A percentile compares a stretch with the other conserved stretches of the same genome.
Conservation (phyloP, 2,329 filamentous ascomycete species). For the Alternaria viburni region DNA sequence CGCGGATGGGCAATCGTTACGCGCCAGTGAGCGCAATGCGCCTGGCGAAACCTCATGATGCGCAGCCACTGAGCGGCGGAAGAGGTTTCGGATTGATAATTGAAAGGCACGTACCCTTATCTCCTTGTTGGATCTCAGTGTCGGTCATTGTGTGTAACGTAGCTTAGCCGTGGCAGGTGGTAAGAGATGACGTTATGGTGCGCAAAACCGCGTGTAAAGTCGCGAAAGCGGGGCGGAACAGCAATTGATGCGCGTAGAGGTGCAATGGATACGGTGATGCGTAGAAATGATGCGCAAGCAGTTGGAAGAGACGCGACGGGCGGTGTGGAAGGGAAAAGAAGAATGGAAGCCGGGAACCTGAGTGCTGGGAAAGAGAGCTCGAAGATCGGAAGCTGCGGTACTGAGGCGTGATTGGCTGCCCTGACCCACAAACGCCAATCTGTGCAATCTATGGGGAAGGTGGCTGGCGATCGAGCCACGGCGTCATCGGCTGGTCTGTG, state of each 20-base stretch:
- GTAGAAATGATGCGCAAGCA: slow-evolving; percentile 31
- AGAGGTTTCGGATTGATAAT: neutral
- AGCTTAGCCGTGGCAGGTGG: slow-evolving; percentile 17
- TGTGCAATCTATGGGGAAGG: slow-evolving; percentile 14
- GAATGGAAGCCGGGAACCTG: slow-evolving; percentile 22
- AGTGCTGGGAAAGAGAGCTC: slow-evolving; percentile 29
- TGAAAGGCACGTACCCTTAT: slow-evolving; percentile 40
- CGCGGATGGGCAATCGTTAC: slow-evolving; percentile 8
- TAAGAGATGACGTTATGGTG: slow-evolving; percentile 41
- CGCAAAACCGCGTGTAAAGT: slow-evolving; percentile 23
- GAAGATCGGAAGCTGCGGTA: slow-evolving; percentile 41
- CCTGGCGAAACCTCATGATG: neutral
- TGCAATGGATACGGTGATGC: slow-evolving; percentile 20
- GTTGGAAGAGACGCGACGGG: slow-evolving; percentile 22
- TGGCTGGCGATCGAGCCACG: slow-evolving; percentile 30
- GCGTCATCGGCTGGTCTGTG: slow-evolving; percentile 34
- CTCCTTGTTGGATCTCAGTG: slow-evolving; percentile 44
- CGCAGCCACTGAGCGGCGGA: neutral
- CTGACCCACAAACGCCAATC: slow-evolving; percentile 6
- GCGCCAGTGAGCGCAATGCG: slow-evolving; percentile 7
- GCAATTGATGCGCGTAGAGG: slow-evolving; percentile 35
- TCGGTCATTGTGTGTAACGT: slow-evolving; percentile 41
- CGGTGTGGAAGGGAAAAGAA: slow-evolving; percentile 29
- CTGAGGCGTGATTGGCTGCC: slow-evolving; percentile 30
- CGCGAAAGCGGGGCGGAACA: slow-evolving; percentile 20